A percentile compares a stretch with the other conserved stretches of the same genome.
Conservation (phyloP, 345 rosid species). For the Citrus trifoliata region DNA sequence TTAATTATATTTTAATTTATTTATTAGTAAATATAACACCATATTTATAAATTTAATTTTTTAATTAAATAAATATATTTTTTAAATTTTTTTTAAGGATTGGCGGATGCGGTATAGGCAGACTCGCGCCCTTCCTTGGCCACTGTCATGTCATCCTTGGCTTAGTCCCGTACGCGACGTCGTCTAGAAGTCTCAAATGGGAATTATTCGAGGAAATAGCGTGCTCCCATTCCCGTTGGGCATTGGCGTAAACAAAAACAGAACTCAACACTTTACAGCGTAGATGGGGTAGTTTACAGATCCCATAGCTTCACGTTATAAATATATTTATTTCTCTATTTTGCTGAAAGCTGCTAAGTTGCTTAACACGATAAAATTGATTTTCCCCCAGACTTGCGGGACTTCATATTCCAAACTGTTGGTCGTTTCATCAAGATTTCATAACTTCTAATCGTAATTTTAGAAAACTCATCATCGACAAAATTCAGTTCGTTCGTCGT, state of each 20-base stretch:
- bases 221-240: not conserved
- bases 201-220: not conserved
- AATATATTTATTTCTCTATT: too few relatives aligned
- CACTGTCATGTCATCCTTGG: too few relatives aligned
- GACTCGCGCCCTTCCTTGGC: too few relatives aligned
- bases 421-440: not conserved
- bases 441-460: not conserved
- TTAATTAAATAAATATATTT: too few relatives aligned
- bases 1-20: too few relatives aligned
- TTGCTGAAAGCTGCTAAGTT: not conserved
- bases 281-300: not conserved
- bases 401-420: not conserved
- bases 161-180: not conserved
- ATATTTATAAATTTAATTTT: too few relatives aligned
- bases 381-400: not conserved
- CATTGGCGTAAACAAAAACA: not conserved
- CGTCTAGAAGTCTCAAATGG: not conserved
- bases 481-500: not conserved
- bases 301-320: not conserved
- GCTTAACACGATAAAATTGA: not conserved
- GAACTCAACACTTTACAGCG: not conserved
- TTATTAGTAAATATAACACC: too few relatives aligned
- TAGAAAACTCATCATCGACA: conserved; percentile 9
- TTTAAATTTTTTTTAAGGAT: too few relatives aligned
- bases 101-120: too few relatives aligned